Evolutionary conservation across 345 rosid species (phyloP), one percentile per base, ranked within the genome.

Genomic region (Chamaenerion angustifolium): DNA sequence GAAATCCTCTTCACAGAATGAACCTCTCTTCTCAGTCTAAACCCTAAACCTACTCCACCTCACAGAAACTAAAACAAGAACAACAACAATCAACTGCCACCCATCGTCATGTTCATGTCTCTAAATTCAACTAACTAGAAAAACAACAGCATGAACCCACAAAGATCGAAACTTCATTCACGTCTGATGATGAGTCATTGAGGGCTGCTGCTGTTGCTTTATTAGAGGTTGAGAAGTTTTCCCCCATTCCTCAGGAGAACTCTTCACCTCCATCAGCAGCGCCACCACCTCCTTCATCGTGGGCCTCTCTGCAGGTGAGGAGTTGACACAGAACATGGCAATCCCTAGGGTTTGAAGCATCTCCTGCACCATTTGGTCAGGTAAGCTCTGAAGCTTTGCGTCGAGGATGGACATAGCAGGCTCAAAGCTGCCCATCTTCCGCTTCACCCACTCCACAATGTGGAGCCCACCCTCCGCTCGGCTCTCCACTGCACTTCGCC

Each of bases 241-340:
- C 10, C 93, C 94, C 88, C 92, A 83, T 51, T 86, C 95, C 48
- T 90, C 95, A 6, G 85, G 81, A 63, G 82, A 62, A 60, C 85
- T 81, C 74, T 90, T 90, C 63, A 90, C 95, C 63, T 90, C 95
- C 82, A 64, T 76, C 43, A 90, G 66, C 72, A 90, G 35, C 12
- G 98, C 86, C 54, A 90, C 88, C 48, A 90, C 98, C 66, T 90
- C 95, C 71, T 90, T 90, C 98, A 90, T 90, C 21, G 88, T 70
- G 0, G 98, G 98, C 48, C 98, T 58, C 49, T 90, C 95, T 1
- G 68, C 73, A 0, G 95, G 98, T 0, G 86, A 83, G 5, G 90
- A 75, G 58, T 90, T 86, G 57, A 90, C 98, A 43, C 98, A 90
- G 66, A 90, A 83, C 92, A 90, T 85, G 0, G 98, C 95, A 10